A percentile compares a stretch with the other conserved stretches of the same genome.
Evolutionary conservation across 1,139 yeast species (phyloP).

Genomic region (Geotrichum reessii): DNA sequence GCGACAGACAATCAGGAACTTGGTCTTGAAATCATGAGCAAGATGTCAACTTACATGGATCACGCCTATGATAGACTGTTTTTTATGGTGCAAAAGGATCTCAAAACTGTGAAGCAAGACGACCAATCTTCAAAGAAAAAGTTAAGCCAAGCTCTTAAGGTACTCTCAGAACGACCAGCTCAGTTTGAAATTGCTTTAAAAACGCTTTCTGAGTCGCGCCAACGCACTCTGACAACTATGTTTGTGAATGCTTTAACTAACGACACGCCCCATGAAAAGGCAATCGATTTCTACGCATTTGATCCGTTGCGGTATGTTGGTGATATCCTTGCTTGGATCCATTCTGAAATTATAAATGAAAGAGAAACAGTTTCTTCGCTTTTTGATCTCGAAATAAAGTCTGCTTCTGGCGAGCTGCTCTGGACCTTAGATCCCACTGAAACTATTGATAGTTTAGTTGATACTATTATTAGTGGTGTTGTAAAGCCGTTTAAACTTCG

Average conservation of each 20-base stretch:
- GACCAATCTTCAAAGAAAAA: slow-evolving; percentile 22
- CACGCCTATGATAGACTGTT: slow-evolving; percentile 49
- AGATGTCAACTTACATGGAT: slow-evolving; percentile 49
- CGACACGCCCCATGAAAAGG: slow-evolving; percentile 40
- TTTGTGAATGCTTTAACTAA: slow-evolving; percentile 54
- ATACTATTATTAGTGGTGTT: slow-evolving; percentile 46
- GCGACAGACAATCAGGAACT: slow-evolving; percentile 57
- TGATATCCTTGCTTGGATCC: slow-evolving; percentile 83
- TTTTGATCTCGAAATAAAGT: slow-evolving; percentile 32
- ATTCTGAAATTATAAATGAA: slow-evolving; percentile 84
- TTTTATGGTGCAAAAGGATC: slow-evolving; percentile 37
- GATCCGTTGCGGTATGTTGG: slow-evolving; percentile 83
- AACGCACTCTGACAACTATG: slow-evolving; percentile 33
- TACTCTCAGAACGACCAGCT: slow-evolving; percentile 37
- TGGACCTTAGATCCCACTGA: slow-evolving; percentile 29
- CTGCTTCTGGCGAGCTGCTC: slow-evolving; percentile 3
- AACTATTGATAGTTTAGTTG: slow-evolving; percentile 33
- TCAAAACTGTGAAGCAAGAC: slow-evolving; percentile 26
- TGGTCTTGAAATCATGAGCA: slow-evolving; percentile 64
- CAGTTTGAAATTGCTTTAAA: slow-evolving; percentile 35
- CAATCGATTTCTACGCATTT: slow-evolving; percentile 62
- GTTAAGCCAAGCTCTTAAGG: slow-evolving; percentile 31
- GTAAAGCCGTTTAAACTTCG: slow-evolving; percentile 47
- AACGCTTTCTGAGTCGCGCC: slow-evolving; percentile 33
- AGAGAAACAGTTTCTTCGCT: slow-evolving; percentile 62